A percentile compares a stretch with the other conserved stretches of the same genome.
Conservation (phyloP, 129 eudicot species). For the Arctium lappa region DNA sequence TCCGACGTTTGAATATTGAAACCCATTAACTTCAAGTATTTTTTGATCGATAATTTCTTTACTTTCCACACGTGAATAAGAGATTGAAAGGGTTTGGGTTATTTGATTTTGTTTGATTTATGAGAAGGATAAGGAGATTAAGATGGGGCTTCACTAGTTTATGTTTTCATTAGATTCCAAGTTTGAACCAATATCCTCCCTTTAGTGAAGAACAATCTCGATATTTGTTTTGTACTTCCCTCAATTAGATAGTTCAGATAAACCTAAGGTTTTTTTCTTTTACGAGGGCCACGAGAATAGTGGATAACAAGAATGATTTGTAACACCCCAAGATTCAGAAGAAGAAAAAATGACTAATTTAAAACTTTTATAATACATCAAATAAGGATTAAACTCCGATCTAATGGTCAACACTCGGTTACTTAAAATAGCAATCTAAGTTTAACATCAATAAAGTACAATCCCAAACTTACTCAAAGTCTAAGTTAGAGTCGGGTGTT, state of each 20-base stretch:
- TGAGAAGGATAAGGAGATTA: background rate
- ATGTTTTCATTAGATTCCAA: background rate
- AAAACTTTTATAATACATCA: too few species aligned
- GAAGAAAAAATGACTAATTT: too few species aligned
- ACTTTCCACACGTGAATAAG: background rate
- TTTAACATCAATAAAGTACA: too few species aligned
- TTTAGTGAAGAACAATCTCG: background rate
- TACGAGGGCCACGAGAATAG: constrained; percentile 55
- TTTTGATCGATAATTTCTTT: background rate
- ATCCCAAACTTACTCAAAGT: too few species aligned
- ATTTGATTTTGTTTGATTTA: background rate
- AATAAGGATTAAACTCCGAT: too few species aligned
- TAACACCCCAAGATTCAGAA: background rate
- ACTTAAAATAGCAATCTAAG: too few species aligned
- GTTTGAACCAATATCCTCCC: background rate
- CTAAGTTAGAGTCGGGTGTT: too few species aligned
- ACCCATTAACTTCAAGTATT: too few species aligned
- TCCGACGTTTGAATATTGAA: background rate
- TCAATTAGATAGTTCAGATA: background rate
- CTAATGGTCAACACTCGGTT: too few species aligned
- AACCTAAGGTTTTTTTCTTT: constrained; percentile 31
- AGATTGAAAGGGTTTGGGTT: background rate
- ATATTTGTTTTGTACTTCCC: background rate
- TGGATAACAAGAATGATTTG: constrained; percentile 59
- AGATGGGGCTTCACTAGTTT: background rate